Evolutionary conservation across 495 filamentous ascomycete genomes (phyloP).

Genomic region (Penicillium flavigenum): DNA sequence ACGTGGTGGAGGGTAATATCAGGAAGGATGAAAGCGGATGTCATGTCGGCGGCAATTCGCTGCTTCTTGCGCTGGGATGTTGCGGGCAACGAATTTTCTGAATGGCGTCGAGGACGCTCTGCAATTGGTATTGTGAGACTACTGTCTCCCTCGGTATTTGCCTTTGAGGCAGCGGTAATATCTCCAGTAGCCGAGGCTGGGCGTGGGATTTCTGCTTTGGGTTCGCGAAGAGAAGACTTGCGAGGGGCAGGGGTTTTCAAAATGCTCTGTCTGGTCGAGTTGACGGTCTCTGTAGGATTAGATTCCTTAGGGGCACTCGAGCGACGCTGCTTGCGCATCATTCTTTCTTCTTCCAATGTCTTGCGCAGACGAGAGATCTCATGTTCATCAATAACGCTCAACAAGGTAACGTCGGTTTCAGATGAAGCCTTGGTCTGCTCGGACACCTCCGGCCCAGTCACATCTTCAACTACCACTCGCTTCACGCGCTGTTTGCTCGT

Average conservation of each 20-base stretch:
- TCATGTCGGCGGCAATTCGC: constrained; percentile 19
- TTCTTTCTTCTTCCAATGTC: constrained; percentile 50
- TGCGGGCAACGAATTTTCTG: constrained; percentile 41
- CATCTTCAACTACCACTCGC: constrained; percentile 44
- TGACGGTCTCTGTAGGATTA: constrained; percentile 34
- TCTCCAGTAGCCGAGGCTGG: constrained; percentile 44
- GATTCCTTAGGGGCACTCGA: constrained; percentile 32
- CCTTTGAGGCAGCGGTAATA: constrained; percentile 30
- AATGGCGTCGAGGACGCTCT: constrained; percentile 47
- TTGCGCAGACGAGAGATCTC: constrained; percentile 51
- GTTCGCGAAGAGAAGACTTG: constrained; percentile 50
- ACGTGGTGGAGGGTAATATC: constrained; percentile 60
- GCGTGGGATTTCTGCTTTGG: constrained; percentile 30
- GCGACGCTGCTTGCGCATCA: constrained; percentile 47
- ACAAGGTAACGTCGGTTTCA: constrained; percentile 40
- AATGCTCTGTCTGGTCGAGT: constrained; percentile 39
- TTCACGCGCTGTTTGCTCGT: constrained; percentile 48
- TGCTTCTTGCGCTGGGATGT: constrained; percentile 34
- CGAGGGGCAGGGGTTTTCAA: constrained; percentile 39
- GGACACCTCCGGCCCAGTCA: constrained; percentile 37
- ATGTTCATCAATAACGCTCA: constrained; percentile 50
- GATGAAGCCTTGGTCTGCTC: constrained; percentile 36
- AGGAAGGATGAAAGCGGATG: constrained; percentile 40
- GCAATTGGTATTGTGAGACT: constrained; percentile 32
- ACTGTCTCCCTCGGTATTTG: constrained; percentile 32